These are phyloP conservation scores for Sclerotiophoma versabilis DNA, from an alignment of 2,329 filamentous ascomycete genomes.

Conservation along the genomic window DNA sequence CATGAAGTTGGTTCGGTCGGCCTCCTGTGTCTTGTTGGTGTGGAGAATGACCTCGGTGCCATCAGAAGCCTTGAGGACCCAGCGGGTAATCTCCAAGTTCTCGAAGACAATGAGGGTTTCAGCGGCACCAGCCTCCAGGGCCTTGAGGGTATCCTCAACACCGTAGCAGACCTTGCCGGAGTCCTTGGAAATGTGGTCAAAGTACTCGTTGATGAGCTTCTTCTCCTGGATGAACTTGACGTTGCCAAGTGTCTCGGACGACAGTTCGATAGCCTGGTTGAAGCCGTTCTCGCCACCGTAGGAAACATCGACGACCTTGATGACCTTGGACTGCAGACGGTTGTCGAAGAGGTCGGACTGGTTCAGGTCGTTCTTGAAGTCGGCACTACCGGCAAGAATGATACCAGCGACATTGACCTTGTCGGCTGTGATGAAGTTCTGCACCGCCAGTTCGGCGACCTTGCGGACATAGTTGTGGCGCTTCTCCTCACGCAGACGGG, in stretches of 20 bases:
- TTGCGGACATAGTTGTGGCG: conserved; percentile 99
- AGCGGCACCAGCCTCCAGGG: conserved; percentile 91
- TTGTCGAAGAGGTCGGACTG: conserved; percentile 96
- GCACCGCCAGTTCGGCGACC: conserved; percentile 95
- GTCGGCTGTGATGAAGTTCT: conserved; percentile 98
- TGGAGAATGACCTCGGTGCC: conserved; percentile 79
- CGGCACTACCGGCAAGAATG: conserved; percentile 94
- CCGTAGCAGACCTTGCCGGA: conserved; percentile 97
- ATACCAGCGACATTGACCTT: conserved; percentile 97
- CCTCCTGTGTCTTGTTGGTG: conserved; percentile 86
- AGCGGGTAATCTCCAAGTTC: conserved; percentile 94
- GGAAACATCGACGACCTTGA: conserved; percentile 98
- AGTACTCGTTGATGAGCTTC: conserved; percentile 99
- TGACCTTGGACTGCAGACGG: conserved; percentile 91
- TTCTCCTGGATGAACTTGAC: conserved; percentile 99
- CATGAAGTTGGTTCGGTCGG: conserved; percentile 82
- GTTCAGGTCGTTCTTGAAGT: conserved; percentile 99
- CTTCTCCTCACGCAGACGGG: conserved; percentile 98
- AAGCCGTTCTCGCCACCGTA: conserved; percentile 99
- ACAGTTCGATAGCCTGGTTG: conserved; percentile 98
- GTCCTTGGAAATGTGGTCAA: conserved; percentile 98
- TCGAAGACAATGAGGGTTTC: conserved; percentile 97
- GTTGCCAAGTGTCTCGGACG: conserved; percentile 93
- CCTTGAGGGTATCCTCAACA: conserved; percentile 97
- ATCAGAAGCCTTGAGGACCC: conserved; percentile 80